Base-by-base conservation (phyloP, 306 rosid genomes). In the Begonia fuchsioides region DNA sequence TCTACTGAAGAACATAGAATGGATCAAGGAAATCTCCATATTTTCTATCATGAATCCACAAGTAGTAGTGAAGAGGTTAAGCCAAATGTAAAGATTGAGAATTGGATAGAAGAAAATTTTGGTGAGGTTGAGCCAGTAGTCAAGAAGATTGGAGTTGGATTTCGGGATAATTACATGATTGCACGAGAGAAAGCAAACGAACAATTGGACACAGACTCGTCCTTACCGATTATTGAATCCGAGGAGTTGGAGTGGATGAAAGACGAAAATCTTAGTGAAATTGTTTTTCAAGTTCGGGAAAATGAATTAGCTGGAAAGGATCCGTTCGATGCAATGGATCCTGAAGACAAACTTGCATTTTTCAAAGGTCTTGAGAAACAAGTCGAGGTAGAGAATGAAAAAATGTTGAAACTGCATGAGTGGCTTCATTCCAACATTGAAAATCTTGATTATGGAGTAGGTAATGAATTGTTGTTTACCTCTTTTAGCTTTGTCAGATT, bases 401-500 rank as follows among this genome's bases (percentile, higher is more conserved):
- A 79, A 39, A 83, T 90, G 59, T 70, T 72, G 10, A 41, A 71
- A 59, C 57, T 90, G 57, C 97, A 90, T 43, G 92, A 74, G 46
- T 84, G 78, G 78, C 87, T 90, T 53, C 97, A 90, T 67, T 72
- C 87, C 35, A 84, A 79, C 68, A 81, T 90, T 43, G 97, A 90
- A 70, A 90, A 90, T 63, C 76, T 90, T 39, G 87, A 81, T 56
- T 84, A 84, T 18, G 97, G 97, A 49, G 71, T 79, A 81, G 97
- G 97, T 90, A 83, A 13, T 50, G 54, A 9, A 54, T 44, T 50
- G 43, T 58, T 74, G 68, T 63, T 43, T 19, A 32, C 10, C 47
- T 51, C 35, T 11, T 51, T 59, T 49, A 52, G 50, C 15, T 44
- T 53, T 1, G 8, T 20, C 51, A 55, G 35, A 52, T 62, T 32